A percentile compares a stretch with the other conserved stretches of the same genome.
Conservation (phyloP, 306 rosid genomes). For the Cyamopsis tetragonoloba region DNA sequence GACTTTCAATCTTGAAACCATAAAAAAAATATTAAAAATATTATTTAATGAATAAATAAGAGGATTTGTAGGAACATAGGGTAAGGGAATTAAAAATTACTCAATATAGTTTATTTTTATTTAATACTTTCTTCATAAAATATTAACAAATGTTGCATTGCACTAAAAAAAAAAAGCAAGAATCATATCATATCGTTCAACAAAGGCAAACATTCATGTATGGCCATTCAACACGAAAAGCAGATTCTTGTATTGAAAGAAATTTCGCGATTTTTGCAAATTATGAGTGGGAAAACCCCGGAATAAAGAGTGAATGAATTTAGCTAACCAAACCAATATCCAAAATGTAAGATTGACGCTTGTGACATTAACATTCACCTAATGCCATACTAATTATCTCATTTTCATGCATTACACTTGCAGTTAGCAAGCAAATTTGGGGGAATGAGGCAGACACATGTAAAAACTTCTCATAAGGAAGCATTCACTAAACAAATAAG, state of each 20-base stretch:
- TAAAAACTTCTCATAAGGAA: conserved; percentile 23
- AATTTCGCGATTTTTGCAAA: not conserved
- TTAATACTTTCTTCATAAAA: too few relatives aligned
- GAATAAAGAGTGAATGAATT: not conserved
- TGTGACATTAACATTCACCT: conserved; percentile 13
- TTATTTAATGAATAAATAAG: too few relatives aligned
- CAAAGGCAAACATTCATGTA: too few relatives aligned
- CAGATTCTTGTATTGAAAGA: not conserved
- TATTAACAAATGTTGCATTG: not conserved
- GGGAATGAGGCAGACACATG: conserved; percentile 26
- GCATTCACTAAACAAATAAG: conserved; percentile 42
- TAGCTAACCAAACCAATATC: not conserved
- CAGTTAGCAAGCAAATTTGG: conserved; percentile 13
- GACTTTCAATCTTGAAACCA: too few relatives aligned
- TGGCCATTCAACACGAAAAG: not conserved
- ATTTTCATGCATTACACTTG: conserved; percentile 22
- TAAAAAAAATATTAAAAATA: too few relatives aligned
- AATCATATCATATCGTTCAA: not conserved
- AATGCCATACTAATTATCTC: conserved; percentile 19
- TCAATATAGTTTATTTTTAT: too few relatives aligned
- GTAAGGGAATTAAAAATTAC: too few relatives aligned
- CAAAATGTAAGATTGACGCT: not conserved
- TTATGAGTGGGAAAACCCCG: not conserved
- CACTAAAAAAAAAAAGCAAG: not conserved
- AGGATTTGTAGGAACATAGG: too few relatives aligned